These are phyloP conservation scores for Apiospora sp. DNA, from an alignment of 2,329 filamentous ascomycete species.

Conservation along the genomic window DNA sequence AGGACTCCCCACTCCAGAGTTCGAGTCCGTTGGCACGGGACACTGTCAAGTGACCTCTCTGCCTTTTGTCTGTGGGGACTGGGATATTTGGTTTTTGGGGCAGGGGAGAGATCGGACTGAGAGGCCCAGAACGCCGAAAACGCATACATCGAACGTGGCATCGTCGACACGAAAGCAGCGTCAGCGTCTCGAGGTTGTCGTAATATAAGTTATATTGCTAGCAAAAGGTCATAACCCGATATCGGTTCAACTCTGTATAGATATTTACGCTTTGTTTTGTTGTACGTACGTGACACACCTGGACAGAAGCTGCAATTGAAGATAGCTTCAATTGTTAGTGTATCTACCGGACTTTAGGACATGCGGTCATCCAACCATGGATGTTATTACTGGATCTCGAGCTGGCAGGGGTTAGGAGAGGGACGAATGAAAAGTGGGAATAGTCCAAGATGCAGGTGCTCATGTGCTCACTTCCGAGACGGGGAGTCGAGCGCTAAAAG, in stretches of 20 bases:
- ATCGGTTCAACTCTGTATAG: background rate
- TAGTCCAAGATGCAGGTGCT: conserved; percentile 24
- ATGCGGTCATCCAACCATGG: conserved; percentile 20
- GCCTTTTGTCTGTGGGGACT: conserved; percentile 17
- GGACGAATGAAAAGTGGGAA: conserved; percentile 20
- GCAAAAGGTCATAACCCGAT: background rate
- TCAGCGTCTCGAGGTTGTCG: background rate
- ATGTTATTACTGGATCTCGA: conserved; percentile 15
- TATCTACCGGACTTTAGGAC: conserved; percentile 19
- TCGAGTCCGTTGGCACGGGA: conserved; percentile 23
- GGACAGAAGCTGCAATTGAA: background rate
- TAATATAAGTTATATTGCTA: background rate
- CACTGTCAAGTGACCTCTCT: conserved; percentile 23
- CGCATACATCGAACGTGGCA: background rate
- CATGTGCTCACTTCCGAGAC: conserved; percentile 27
- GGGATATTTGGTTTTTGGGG: conserved; percentile 14
- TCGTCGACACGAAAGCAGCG: background rate
- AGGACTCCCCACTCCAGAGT: conserved; percentile 23
- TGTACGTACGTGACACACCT: background rate
- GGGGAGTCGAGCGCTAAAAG: conserved; percentile 25
- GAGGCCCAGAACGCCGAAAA: conserved; percentile 19
- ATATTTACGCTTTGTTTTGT: background rate
- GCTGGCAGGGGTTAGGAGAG: conserved; percentile 20
- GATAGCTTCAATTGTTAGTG: no score
- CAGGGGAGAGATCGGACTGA: conserved; percentile 19